Evolutionary conservation across 2,329 filamentous ascomycete species (phyloP).

Genomic region (Dactylonectria estremocensis): DNA sequence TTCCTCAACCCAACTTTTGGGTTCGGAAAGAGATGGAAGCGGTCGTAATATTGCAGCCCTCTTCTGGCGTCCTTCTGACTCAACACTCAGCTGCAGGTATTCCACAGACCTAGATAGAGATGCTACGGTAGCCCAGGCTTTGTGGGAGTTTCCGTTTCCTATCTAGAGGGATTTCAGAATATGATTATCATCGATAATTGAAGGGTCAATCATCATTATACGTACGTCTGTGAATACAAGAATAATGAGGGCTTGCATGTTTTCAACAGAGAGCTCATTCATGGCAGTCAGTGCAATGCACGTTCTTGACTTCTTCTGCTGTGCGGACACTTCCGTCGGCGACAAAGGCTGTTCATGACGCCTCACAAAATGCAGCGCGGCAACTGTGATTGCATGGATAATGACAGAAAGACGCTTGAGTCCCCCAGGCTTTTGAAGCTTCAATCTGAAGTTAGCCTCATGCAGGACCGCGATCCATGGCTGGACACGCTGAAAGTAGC

Average conservation of each 20-base stretch:
- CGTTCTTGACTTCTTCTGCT: constrained; percentile 25
- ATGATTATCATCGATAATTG: constrained; percentile 46
- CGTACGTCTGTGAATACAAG: constrained; percentile 50
- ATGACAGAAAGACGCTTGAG: background rate
- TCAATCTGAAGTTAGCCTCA: constrained; percentile 48
- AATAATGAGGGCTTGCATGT: constrained; percentile 56
- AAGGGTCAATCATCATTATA: no score
- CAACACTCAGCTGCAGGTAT: constrained; percentile 50
- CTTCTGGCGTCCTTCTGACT: constrained; percentile 37
- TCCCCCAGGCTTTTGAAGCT: constrained; percentile 40
- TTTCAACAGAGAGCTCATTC: constrained; percentile 55
- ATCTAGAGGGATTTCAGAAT: constrained; percentile 37
- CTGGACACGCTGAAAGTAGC: constrained; percentile 56
- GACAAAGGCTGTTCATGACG: background rate
- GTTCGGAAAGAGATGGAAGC: constrained; percentile 8
- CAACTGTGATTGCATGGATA: constrained; percentile 22
- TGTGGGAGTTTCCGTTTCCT: constrained; percentile 45
- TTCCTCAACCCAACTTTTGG: constrained; percentile 52
- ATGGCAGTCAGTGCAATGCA: constrained; percentile 52
- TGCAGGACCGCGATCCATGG: constrained; percentile 60
- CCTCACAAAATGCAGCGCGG: background rate
- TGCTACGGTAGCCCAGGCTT: constrained; percentile 51
- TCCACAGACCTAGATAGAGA: constrained; percentile 51
- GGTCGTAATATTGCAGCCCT: constrained; percentile 21
- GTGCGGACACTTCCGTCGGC: background rate